A percentile compares a stretch with the other conserved stretches of the same genome.
These are phyloP conservation scores for Tirmania nivea DNA, from an alignment of 495 filamentous ascomycete genomes.

Conservation along the genomic window DNA sequence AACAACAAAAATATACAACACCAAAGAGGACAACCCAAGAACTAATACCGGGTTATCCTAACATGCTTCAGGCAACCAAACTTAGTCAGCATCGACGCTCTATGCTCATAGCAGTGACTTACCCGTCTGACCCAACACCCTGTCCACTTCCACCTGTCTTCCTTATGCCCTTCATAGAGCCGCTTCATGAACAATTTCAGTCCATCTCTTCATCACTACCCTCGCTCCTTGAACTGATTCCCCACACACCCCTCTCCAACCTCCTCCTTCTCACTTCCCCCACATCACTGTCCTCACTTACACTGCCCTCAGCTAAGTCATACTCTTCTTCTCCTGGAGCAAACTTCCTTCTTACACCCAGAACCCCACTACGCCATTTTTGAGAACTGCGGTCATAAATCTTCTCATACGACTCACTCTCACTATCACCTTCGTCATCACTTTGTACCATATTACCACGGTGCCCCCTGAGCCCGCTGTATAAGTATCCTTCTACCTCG, in stretches of 20 bases:
- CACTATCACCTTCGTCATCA: conserved; percentile 8
- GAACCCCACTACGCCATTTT: neutral
- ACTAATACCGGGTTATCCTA: too few relatives aligned
- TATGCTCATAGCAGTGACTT: too few relatives aligned
- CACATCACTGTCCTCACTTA: neutral
- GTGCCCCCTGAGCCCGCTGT: neutral
- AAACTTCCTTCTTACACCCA: neutral
- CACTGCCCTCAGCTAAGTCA: conserved; percentile 11
- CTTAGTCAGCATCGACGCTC: too few relatives aligned
- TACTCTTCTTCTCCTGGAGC: conserved; percentile 16
- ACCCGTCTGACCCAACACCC: too few relatives aligned
- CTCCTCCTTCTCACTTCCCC: conserved; percentile 1
- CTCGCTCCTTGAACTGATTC: neutral
- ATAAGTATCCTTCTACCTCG: neutral
- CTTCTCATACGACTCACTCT: neutral
- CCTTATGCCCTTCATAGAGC: too few relatives aligned
- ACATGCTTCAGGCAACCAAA: too few relatives aligned
- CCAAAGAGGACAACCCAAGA: too few relatives aligned
- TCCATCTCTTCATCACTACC: conserved; percentile 10
- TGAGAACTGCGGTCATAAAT: neutral
- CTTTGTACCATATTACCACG: conserved; percentile 2
- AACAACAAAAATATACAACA: too few relatives aligned
- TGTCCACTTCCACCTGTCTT: too few relatives aligned
- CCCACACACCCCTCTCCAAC: neutral
- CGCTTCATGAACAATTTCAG: neutral